Evolutionary conservation across 2,329 filamentous ascomycete species (phyloP).

Genomic region (Orbilia brochopaga): DNA sequence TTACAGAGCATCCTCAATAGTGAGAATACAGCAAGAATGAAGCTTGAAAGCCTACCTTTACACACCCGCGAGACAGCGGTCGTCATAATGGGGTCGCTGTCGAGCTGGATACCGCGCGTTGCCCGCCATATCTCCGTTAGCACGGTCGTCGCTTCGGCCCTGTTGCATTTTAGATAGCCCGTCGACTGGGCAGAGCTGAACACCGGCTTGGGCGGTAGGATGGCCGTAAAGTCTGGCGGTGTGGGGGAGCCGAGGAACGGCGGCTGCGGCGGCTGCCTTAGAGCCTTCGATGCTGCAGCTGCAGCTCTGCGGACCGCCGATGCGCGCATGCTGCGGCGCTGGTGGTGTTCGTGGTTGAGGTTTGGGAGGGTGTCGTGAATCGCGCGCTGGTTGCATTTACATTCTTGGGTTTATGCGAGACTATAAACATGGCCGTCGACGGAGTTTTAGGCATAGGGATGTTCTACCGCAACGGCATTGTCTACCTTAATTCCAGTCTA

Average conservation of each 20-base stretch:
- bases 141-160: conserved; percentile 24
- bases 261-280: neutral
- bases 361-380: neutral
- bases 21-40: too few species aligned
- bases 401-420: neutral
- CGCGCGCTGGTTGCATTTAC: neutral
- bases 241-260: conserved; percentile 26
- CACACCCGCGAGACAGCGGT: conserved; percentile 22
- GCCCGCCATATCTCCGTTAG: conserved; percentile 30
- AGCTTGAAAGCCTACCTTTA: conserved; percentile 15
- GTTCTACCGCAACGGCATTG: too few species aligned
- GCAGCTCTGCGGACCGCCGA: neutral
- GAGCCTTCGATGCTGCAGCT: conserved; percentile 3
- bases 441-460: too few species aligned
- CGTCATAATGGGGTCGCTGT: neutral
- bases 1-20: too few species aligned
- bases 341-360: neutral
- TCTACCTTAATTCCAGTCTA: too few species aligned
- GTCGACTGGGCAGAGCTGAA: conserved; percentile 35
- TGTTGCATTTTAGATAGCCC: conserved; percentile 49
- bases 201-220: conserved; percentile 25
- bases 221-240: conserved; percentile 27
- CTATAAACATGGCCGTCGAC: neutral
- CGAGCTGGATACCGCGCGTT: conserved; percentile 11
- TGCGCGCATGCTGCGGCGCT: neutral